A percentile compares a stretch with the other conserved stretches of the same genome.
Conservation (phyloP, 129 eudicot genomes). For the Flaveria robusta region DNA sequence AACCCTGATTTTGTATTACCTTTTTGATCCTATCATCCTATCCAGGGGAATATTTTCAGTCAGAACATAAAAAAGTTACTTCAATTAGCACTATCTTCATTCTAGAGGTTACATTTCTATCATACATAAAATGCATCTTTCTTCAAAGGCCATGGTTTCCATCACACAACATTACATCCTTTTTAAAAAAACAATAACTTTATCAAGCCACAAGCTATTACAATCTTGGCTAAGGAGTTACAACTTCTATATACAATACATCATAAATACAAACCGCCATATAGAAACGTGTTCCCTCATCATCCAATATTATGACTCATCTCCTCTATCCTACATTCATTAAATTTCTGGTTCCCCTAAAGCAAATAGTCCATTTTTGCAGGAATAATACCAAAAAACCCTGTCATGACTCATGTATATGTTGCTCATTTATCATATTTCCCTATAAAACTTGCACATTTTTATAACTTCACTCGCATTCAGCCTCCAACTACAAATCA, state of each 20-base stretch:
- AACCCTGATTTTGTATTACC: background rate
- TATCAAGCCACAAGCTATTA: slow-evolving; percentile 2
- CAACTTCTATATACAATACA: background rate
- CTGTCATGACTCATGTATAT: no score
- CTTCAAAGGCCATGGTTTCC: background rate
- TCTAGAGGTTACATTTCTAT: background rate
- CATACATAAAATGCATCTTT: background rate
- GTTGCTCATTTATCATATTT: background rate
- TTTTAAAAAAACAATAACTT: background rate
- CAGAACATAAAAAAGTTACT: background rate
- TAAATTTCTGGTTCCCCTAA: background rate
- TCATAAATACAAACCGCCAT: background rate
- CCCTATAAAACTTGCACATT: background rate
- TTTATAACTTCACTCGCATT: background rate
- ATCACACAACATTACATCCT: background rate
- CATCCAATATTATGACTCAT: background rate
- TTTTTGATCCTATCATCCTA: background rate
- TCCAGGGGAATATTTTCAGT: background rate
- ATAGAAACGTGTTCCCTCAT: background rate
- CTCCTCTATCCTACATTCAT: slow-evolving; percentile 6
- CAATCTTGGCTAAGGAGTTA: background rate
- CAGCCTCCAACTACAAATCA: slow-evolving; percentile 11
- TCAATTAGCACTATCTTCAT: slow-evolving; percentile 2
- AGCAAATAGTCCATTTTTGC: background rate
- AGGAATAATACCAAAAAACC: no score